Conservation (phyloP, 345 rosid species). For the Dipteronia dyeriana region DNA sequence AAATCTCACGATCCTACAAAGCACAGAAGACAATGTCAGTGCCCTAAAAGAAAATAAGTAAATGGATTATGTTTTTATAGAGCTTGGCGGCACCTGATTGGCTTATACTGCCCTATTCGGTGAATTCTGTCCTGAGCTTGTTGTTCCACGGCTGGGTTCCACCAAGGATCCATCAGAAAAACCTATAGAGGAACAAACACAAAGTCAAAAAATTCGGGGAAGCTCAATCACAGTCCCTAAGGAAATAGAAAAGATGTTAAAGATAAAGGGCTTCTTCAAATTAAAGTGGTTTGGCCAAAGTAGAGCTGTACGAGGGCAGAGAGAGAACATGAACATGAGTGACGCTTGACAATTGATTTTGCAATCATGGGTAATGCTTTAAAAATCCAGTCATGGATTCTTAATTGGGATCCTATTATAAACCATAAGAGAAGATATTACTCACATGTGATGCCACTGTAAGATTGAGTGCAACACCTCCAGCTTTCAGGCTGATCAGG, state of each 20-base stretch:
- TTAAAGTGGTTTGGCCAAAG: too few species aligned
- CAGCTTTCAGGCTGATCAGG: conserved; percentile 93
- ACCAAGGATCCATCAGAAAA: conserved; percentile 99
- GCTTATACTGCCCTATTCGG: conserved; percentile 94
- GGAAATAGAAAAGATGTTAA: too few species aligned
- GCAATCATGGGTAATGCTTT: neutral
- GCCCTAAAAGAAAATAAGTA: conserved; percentile 11
- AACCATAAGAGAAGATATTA: conserved; percentile 12
- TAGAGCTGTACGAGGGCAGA: too few species aligned
- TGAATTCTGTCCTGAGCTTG: conserved; percentile 99
- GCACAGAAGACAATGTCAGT: conserved; percentile 5
- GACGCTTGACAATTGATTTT: too few species aligned
- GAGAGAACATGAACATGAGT: too few species aligned
- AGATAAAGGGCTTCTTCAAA: too few species aligned
- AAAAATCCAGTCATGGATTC: neutral
- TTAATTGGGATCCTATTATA: neutral
- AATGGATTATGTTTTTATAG: neutral
- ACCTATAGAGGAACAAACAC: conserved; percentile 46
- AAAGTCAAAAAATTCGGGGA: neutral
- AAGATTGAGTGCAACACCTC: conserved; percentile 92
- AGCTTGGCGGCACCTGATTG: conserved; percentile 64
- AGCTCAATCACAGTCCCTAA: too few species aligned
- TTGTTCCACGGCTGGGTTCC: conserved; percentile 98
- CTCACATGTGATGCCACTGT: conserved; percentile 98
- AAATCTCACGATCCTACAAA: conserved; percentile 73